Conservation (phyloP, 2,329 filamentous ascomycete genomes). For the Sporothrix mexicana region DNA sequence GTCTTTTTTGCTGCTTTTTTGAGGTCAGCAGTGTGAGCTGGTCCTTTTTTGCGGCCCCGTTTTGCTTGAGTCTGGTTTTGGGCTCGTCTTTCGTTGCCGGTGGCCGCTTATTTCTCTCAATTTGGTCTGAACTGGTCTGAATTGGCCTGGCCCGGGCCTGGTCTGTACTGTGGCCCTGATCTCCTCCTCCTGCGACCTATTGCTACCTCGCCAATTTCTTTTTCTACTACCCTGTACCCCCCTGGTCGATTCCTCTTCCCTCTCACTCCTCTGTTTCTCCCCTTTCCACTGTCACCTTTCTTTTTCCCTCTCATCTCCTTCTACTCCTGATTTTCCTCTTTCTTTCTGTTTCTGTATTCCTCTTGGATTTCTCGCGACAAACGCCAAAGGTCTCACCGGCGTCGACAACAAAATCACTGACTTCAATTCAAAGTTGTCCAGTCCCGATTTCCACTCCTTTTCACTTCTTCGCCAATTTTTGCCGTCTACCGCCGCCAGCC, state of each 20-base stretch:
- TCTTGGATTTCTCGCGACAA: slow-evolving; percentile 12
- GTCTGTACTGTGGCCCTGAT: slow-evolving; percentile 21
- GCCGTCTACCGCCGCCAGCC: neutral
- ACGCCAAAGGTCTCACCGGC: slow-evolving; percentile 24
- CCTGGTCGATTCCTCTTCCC: slow-evolving; percentile 6
- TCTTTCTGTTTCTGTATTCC: slow-evolving; percentile 16
- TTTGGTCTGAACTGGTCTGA: slow-evolving; percentile 7
- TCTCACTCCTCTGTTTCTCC: slow-evolving; percentile 9
- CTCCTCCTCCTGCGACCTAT: slow-evolving; percentile 20
- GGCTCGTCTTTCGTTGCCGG: neutral
- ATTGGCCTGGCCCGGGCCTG: slow-evolving; percentile 3
- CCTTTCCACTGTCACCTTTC: slow-evolving; percentile 17
- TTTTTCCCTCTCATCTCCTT: neutral
- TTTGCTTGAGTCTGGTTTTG: slow-evolving; percentile 17
- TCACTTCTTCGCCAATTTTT: neutral
- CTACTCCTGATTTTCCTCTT: slow-evolving; percentile 16
- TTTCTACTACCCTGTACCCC: slow-evolving; percentile 28
- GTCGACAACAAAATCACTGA: slow-evolving; percentile 20
- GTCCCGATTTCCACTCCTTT: neutral
- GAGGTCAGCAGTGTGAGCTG: neutral
- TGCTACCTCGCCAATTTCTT: slow-evolving; percentile 29
- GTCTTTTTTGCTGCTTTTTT: neutral
- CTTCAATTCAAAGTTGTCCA: slow-evolving; percentile 8
- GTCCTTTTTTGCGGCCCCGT: slow-evolving; percentile 21
- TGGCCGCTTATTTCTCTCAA: slow-evolving; percentile 17